Evolutionary conservation across 257 asterid species (phyloP).

Genomic region (Scutellaria baicalensis): DNA sequence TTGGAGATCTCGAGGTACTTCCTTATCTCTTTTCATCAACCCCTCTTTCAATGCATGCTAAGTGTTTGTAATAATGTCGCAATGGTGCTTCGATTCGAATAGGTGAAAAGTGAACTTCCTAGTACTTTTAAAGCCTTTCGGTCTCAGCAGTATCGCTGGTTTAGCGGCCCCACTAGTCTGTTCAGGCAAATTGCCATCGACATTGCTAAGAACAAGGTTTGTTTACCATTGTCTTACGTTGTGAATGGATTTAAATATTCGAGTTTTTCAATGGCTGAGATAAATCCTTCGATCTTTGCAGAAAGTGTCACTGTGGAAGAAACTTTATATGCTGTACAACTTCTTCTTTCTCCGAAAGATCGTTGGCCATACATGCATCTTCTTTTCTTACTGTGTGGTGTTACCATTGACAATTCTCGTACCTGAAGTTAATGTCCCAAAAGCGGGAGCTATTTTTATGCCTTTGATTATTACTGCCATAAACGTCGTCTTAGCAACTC

Average conservation of each 20-base stretch:
- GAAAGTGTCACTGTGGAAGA: constrained; percentile 54
- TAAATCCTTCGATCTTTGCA: constrained; percentile 19
- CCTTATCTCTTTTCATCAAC: background rate
- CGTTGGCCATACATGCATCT: constrained; percentile 39
- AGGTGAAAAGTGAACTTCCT: constrained; percentile 70
- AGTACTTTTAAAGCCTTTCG: constrained; percentile 55
- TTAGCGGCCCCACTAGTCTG: constrained; percentile 64
- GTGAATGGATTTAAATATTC: background rate
- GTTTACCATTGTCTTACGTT: background rate
- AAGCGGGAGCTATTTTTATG: constrained; percentile 39
- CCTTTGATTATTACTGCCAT: constrained; percentile 32
- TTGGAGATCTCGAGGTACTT: constrained; percentile 20
- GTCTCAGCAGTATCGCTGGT: constrained; percentile 69
- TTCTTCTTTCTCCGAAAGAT: constrained; percentile 68
- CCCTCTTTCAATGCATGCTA: background rate
- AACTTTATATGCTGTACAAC: constrained; percentile 51
- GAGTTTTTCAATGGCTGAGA: background rate
- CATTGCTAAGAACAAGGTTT: constrained; percentile 49
- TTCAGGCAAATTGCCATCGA: constrained; percentile 46
- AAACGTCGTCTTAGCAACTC: constrained; percentile 50
- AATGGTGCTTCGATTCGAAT: background rate
- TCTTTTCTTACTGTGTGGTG: constrained; percentile 51
- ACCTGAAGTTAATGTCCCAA: constrained; percentile 56
- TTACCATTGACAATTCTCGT: constrained; percentile 47
- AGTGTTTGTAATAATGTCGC: background rate